phyloP scores from a whole-genome alignment of 2,329 filamentous ascomycete species.

The Fusarium redolens region DNA sequence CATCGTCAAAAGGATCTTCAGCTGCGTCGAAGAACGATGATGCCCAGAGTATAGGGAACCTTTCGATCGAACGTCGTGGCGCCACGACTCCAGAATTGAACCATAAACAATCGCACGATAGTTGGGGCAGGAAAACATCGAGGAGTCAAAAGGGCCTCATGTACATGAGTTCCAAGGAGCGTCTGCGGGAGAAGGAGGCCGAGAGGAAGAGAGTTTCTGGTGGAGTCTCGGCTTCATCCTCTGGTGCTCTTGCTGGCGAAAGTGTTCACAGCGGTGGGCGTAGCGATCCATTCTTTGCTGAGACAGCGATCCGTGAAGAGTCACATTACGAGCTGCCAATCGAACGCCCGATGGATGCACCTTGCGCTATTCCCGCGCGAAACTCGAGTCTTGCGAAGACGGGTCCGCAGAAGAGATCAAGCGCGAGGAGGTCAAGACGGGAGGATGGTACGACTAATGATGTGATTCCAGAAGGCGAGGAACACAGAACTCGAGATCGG shows the following conservation, averaged over 20 bases:
- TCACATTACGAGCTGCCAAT: slow-evolving; percentile 49
- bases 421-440: slow-evolving; percentile 61
- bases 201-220: slow-evolving; percentile 66
- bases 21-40: slow-evolving; percentile 68
- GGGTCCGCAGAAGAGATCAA: slow-evolving; percentile 64
- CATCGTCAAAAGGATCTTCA: slow-evolving; percentile 68
- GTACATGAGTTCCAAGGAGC: slow-evolving; percentile 80
- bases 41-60: slow-evolving; percentile 70
- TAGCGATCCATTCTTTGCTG: slow-evolving; percentile 62
- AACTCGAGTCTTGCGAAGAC: slow-evolving; percentile 76
- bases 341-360: slow-evolving; percentile 49
- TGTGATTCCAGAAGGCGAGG: slow-evolving; percentile 58
- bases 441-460: slow-evolving; percentile 54
- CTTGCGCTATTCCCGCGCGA: slow-evolving; percentile 70
- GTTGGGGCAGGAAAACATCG: slow-evolving; percentile 68
- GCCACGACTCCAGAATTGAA: slow-evolving; percentile 61
- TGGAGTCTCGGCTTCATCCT: slow-evolving; percentile 33
- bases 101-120: slow-evolving; percentile 67
- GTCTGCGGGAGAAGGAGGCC: slow-evolving; percentile 69
- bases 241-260: slow-evolving; percentile 52
- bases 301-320: slow-evolving; percentile 68
- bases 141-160: slow-evolving; percentile 69
- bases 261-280: slow-evolving; percentile 53
- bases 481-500: slow-evolving; percentile 44
- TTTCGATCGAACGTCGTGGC: slow-evolving; percentile 70